phyloP scores from a whole-genome alignment of 768 basidiomycete species.

The Pleurotus giganteus region DNA sequence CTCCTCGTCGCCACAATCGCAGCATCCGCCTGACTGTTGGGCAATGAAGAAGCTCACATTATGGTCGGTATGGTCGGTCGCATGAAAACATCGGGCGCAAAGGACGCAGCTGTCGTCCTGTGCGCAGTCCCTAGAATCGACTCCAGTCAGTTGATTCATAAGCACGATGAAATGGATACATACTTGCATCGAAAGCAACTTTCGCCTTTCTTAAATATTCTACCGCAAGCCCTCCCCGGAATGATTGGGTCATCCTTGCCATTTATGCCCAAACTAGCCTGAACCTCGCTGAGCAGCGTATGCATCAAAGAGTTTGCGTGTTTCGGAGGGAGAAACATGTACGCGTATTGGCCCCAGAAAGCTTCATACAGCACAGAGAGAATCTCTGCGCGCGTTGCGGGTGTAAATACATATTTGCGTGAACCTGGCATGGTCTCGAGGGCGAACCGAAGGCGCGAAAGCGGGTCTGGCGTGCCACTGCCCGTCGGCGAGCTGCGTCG shows the following conservation, averaged over 20 bases:
- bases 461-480: constrained; percentile 57
- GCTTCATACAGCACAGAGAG: constrained; percentile 79
- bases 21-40: constrained; percentile 91
- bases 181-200: constrained; percentile 93
- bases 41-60: constrained; percentile 93
- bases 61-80: constrained; percentile 83
- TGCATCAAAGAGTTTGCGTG: constrained; percentile 62
- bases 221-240: constrained; percentile 77
- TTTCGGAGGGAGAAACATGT: constrained; percentile 69
- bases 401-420: constrained; percentile 73
- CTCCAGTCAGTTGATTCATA: constrained; percentile 3
- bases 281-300: constrained; percentile 67
- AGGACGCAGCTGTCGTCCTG: constrained; percentile 88
- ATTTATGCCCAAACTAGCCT: constrained; percentile 53
- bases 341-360: constrained; percentile 76
- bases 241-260: constrained; percentile 57
- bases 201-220: constrained; percentile 89
- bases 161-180: constrained; percentile 29
- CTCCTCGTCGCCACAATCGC: constrained; percentile 92
- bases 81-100: constrained; percentile 87
- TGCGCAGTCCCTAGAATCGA: constrained; percentile 76
- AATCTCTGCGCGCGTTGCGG: constrained; percentile 74
- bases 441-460: constrained; percentile 71
- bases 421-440: constrained; percentile 82
- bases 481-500: constrained; percentile 26